Conservation (phyloP, 345 rosid species). For the Eucalyptus coolabah region DNA sequence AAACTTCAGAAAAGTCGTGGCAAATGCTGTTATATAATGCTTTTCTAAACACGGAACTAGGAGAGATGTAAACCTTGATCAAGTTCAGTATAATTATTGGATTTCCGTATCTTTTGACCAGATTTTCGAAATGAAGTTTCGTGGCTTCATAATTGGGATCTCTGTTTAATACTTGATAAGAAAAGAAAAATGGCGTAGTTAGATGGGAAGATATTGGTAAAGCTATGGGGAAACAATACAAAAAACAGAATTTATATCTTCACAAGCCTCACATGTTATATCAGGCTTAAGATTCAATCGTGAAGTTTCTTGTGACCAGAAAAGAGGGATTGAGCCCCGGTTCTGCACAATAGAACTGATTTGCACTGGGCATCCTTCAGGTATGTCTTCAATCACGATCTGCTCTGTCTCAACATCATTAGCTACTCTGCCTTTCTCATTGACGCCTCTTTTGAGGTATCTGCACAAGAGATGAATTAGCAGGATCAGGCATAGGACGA, state of each 20-base stretch:
- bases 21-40: neutral
- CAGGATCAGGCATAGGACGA: neutral
- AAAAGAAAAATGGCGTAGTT: neutral
- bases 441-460: constrained; percentile 86
- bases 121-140: constrained; percentile 84
- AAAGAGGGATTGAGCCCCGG: constrained; percentile 95
- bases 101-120: constrained; percentile 87
- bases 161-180: constrained; percentile 60
- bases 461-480: constrained; percentile 10
- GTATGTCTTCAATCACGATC: constrained; percentile 79
- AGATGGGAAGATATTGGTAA: neutral
- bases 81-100: constrained; percentile 86
- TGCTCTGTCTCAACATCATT: constrained; percentile 99
- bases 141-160: constrained; percentile 86
- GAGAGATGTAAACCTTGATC: constrained; percentile 53
- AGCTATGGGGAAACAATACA: neutral
- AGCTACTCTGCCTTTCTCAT: constrained; percentile 98
- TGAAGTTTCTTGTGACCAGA: constrained; percentile 98
- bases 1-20: neutral
- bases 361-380: constrained; percentile 48
- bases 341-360: constrained; percentile 93
- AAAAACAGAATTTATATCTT: neutral
- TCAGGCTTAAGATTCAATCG: constrained; percentile 87
- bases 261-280: constrained; percentile 52
- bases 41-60: neutral